Base-by-base conservation (phyloP, 805 yeast species). In the Metschnikowia amazonensis region DNA sequence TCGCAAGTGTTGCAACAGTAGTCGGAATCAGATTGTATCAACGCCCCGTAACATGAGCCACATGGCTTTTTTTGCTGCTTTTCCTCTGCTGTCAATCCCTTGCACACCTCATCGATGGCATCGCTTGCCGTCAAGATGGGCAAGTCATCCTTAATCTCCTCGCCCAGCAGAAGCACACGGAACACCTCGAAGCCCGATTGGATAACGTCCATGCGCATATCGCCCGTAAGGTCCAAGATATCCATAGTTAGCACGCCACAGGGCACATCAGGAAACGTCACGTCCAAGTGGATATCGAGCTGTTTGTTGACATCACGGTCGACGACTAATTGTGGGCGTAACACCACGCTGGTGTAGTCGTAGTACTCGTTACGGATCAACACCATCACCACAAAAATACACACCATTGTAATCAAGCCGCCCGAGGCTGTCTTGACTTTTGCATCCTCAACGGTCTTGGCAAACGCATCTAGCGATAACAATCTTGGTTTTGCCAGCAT, bases 361-460 rank as follows among this genome's bases (percentile, higher is more conserved):
- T 60, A 54, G 79, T 92, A 87, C 64, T 94, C 98, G 53, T 81
- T 81, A 25, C 82, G 47, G 41, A 89, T 67, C 49, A 94, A 72
- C 43, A 84, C 55, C 18, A 84, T 45, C 14, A 88, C 82, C 2
- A 86, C 71, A 5, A 80, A 42, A 2, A 80, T 58, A 58, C 97
- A 85, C 2, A 79, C 67, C 34, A 94, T 58, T 2, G 98, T 89
- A 58, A 94, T 86, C 23, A 89, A 57, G 2, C 97, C 99, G 43
- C 99, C 99, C 7, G 92, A 76, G 4, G 92, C 76, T 3, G 99
- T 94, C 51, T 86, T 81, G 49, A 94, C 80, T 42, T 87, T 78
- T 7, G 95, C 95, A 63, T 94, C 99, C 60, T 92, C 98, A 29
- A 88, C 90, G 4, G 97, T 87, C 66, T 90, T 92, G 24, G 95